Base-by-base conservation (phyloP, 2,329 filamentous ascomycete species). In the Cyphellophora attinorum region DNA sequence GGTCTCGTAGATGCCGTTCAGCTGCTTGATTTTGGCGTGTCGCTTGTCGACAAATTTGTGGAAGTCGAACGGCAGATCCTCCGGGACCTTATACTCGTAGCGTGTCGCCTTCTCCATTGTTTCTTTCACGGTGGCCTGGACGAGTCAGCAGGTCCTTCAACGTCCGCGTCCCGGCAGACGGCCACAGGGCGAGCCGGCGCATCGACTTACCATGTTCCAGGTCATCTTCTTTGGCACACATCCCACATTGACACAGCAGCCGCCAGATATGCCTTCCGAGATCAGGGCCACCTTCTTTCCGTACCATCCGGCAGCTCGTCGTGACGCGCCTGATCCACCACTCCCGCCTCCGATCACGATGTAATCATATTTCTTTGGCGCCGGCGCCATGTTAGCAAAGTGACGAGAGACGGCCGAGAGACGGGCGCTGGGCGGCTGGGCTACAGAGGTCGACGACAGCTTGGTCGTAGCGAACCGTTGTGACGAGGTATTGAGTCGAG, bases 321-420 rank as follows among this genome's bases (percentile, higher is more conserved):
- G 59, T 29, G 61, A 64, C 35, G 65, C 62, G 36, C 62, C 67
- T 43, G 62, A 64, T 23, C 68, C 69, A 41, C 67, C 68, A 41
- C 64, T 67, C 32, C 69, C 68, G 46, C 68, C 68, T 37, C 69
- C 68, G 45, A 72, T 61, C 38, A 72, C 67, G 37, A 73, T 67
- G 45, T 69, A 72, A 48, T 73, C 69, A 49, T 69, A 72, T 38
- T 62, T 58, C 40, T 64, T 61, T 15, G 57, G 52, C 25, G 62
- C 55, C 15, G 67, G 65, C 39, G 64, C 58, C 65, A 68, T 68
- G 35, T 40, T 51, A 16, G 58, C 54, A 38, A 67, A 59, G 31
- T 66, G 64, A 37, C 57, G 52, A 3, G 60, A 52, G 12, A 67
- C 44, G 12, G 55, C 54, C 28, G 55, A 49, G 17, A 67, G 56